Evolutionary conservation across 2,329 filamentous ascomycete genomes (phyloP), one percentile per base, ranked within the genome.

Genomic region (Blastomyces percursus): DNA sequence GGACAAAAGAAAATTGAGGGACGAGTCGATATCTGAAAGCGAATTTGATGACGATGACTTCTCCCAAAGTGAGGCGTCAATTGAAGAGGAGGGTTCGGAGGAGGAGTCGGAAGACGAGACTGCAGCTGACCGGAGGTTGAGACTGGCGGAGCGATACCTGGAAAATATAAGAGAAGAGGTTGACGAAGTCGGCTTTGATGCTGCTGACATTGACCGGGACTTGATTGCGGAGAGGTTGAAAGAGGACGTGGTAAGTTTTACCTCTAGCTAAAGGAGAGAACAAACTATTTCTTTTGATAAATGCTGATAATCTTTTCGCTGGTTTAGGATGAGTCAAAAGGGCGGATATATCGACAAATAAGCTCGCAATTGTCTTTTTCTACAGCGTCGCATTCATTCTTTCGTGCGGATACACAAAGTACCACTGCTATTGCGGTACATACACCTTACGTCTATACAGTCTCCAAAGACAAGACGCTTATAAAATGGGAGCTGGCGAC

Each of bases 171-270:
- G 88, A 70, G 84, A 89, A 70, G 89, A 96, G 68, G 86, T 91
- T 63, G 88, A 95, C 69, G 88, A 91, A 66, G 83, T 82, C 61
- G 94, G 91, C 48, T 99, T 97, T 71, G 91, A 99, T 76, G 94
- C 94, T 8, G 91, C 88, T 69, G 90, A 97, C 61, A 89, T 99
- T 63, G 94, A 97, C 77, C 83, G 88, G 64, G 94, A 99, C 72
- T 79, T 96, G 69, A 92, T 99, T 70, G 91, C 93, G 51, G 90
- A 96, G 74, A 82, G 92, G 69, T 79, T 99, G 69, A 86, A 93
- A 75, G 91, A 96, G 76, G 94, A 97, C 73, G 90, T 94, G 52
- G 87, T 79, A 78, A 68, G 77, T 75, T 61, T 38, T 21, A 19
- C n/a, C 40, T 2, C 14, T n/a, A 35, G 5, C 51, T 35, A 35